Conservation (phyloP, 345 rosid species). For the Firmiana major region DNA sequence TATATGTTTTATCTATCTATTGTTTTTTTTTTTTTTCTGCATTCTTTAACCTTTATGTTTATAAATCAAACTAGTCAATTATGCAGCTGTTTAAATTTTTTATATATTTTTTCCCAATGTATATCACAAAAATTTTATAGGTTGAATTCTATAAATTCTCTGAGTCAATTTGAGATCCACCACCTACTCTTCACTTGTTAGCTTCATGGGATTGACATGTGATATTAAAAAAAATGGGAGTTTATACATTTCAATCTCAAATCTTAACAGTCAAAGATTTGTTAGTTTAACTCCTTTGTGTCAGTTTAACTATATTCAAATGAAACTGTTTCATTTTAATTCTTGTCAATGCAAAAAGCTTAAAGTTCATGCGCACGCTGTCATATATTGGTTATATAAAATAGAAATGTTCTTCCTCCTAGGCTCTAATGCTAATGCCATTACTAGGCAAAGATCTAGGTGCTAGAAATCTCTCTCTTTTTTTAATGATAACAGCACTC, state of each 20-base stretch:
- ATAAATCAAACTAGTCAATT: neutral
- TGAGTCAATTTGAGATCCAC: too few relatives aligned
- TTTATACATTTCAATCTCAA: neutral
- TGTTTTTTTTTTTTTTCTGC: too few relatives aligned
- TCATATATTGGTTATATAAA: neutral
- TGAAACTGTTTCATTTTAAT: neutral
- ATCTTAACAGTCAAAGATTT: neutral
- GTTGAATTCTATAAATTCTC: neutral
- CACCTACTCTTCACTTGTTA: too few relatives aligned
- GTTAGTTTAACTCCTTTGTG: neutral
- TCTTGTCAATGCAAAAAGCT: neutral
- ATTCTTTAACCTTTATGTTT: neutral
- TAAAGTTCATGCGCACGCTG: slow-evolving; percentile 12
- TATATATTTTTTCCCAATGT: neutral
- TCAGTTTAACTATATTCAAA: neutral
- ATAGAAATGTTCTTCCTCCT: slow-evolving; percentile 2
- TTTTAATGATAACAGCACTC: neutral
- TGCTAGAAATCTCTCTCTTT: neutral
- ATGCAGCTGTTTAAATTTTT: neutral
- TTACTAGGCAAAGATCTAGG: slow-evolving; percentile 1
- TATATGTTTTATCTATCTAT: neutral
- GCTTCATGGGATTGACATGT: neutral
- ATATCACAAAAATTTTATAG: neutral
- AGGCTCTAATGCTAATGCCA: too few relatives aligned
- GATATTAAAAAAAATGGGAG: neutral